phyloP scores from a whole-genome alignment of 192 early-diverging fungal genomes.

The Backusella liffmaniae region DNA sequence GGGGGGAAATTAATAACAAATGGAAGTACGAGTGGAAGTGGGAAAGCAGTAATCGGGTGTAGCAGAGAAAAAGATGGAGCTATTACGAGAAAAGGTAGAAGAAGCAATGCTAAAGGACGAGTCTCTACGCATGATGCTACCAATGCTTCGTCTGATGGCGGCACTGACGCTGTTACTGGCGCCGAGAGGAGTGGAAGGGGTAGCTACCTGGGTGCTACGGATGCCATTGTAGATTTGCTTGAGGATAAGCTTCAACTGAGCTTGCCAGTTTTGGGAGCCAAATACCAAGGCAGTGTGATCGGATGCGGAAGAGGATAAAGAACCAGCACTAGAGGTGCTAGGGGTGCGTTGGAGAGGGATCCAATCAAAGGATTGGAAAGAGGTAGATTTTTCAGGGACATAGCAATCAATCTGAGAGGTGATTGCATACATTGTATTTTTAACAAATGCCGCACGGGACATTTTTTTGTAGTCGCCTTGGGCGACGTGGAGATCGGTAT shows the following conservation, averaged over 20 bases:
- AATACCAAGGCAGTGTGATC: background rate
- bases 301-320: background rate
- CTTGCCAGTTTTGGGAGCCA: slow-evolving; percentile 6
- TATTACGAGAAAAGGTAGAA: background rate
- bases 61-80: background rate
- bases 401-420: slow-evolving; percentile 24
- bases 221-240: background rate
- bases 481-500: slow-evolving; percentile 91
- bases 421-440: slow-evolving; percentile 64
- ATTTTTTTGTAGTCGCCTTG: slow-evolving; percentile 68
- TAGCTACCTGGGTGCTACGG: background rate
- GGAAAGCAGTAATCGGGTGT: background rate
- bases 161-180: background rate
- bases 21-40: background rate
- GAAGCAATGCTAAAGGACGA: background rate
- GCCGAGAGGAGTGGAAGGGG: background rate
- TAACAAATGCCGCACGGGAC: slow-evolving; percentile 68
- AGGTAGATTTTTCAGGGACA: background rate
- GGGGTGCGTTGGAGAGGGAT: slow-evolving; percentile 11
- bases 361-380: background rate
- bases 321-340: background rate
- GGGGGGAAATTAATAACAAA: background rate
- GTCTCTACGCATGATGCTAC: background rate
- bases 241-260: slow-evolving; percentile 8
- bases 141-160: background rate